Evolutionary conservation across 768 basidiomycete genomes (phyloP), one percentile per base, ranked within the genome.

Genomic region (Neoboletus subvelutipes): DNA sequence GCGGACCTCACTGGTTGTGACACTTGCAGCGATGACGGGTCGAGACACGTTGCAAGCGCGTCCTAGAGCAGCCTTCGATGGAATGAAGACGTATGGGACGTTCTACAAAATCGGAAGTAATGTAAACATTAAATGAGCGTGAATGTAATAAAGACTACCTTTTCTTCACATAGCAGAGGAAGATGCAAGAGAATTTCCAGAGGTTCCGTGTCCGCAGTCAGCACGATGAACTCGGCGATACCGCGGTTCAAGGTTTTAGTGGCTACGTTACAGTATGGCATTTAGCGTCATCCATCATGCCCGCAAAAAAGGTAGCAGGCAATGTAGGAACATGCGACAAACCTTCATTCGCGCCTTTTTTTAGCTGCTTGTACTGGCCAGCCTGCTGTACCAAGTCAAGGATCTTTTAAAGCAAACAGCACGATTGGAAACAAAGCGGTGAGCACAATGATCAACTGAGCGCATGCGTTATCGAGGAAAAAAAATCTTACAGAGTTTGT

Each of bases 261-360:
- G 45, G 95, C 94, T 94, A 66, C 15, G 37, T 55, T 50, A 43
- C 18, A 33, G 40, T 24, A 37, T 26, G 24, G 10, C n/a, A 29
- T n/a, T 66, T 17, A 68, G 57, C n/a, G 12, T 45, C n/a, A 9
- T 7, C 42, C 47, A 55, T 11, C 22, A 28, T 17, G 39, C 17
- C 12, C 43, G 4, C 4, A n/a, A 26, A 48, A 45, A 46, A 52
- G 54, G 36, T 15, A 24, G 52, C 29, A 13, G 28, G 28, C 17
- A 3, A n/a, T n/a, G 10, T 11, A 36, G n/a, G 33, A 50, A 29
- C 18, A 46, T n/a, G 18, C 17, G 29, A 67, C 80, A 36, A 48
- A 91, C 92, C 91, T 84, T 99, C 97, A 75, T 99, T 99, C 42
- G 97, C 97, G 59, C 97, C 96, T 78, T 98, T 98, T 79, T 98